Conservation (phyloP, 2,329 filamentous ascomycete genomes). For the Fusarium domesticum region DNA sequence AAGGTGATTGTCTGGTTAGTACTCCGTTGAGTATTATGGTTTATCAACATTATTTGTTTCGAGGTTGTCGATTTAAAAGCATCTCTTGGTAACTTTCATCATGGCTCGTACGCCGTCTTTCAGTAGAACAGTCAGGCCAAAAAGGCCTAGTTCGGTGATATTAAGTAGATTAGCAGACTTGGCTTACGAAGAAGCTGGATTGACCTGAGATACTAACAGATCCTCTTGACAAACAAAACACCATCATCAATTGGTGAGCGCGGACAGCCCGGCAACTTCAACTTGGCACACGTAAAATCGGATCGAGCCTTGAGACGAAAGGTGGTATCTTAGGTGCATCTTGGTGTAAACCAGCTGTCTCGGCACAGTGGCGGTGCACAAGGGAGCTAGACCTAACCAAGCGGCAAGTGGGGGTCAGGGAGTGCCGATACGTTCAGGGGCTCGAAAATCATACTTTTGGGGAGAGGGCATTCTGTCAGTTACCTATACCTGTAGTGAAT, state of each 20-base stretch:
- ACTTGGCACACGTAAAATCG: constrained; percentile 19
- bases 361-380: constrained; percentile 23
- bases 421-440: constrained; percentile 1
- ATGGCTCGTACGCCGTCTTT: neutral
- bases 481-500: neutral
- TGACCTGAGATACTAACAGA: neutral
- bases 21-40: too few relatives aligned
- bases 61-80: neutral
- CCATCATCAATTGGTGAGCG: constrained; percentile 17
- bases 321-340: constrained; percentile 5
- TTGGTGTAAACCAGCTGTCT: constrained; percentile 19
- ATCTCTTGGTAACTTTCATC: neutral
- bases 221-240: constrained; percentile 12
- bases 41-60: too few relatives aligned
- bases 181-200: neutral
- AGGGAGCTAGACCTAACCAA: constrained; percentile 7
- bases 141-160: too few relatives aligned
- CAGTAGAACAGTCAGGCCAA: neutral
- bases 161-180: neutral
- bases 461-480: neutral
- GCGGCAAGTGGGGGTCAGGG: neutral
- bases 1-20: too few relatives aligned
- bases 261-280: constrained; percentile 19
- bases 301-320: constrained; percentile 1
- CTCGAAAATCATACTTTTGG: neutral